Percentiles rank a stretch among this genome's conserved stretches.
Conservation (phyloP, 257 asterid species). For the Solanum paucissectum region DNA sequence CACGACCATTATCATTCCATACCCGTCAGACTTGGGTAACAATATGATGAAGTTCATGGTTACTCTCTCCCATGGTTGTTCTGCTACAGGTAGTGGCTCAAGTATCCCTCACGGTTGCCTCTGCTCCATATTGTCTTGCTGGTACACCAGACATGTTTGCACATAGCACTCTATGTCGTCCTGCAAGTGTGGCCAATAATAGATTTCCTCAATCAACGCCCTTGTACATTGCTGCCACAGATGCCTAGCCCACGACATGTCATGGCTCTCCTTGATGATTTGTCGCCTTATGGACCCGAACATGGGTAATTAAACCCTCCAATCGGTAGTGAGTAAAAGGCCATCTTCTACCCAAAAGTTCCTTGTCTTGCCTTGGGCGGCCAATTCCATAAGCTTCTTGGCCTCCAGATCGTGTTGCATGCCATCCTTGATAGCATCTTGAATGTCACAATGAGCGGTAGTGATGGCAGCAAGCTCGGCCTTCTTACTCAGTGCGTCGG, state of each 20-base stretch:
- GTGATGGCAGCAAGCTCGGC: neutral
- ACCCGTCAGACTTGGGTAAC: neutral
- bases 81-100: neutral
- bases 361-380: neutral
- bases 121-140: neutral
- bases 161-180: no score
- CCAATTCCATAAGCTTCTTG: no score
- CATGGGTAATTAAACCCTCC: neutral
- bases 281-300: neutral
- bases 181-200: neutral
- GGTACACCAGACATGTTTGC: no score
- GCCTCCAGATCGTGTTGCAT: neutral
- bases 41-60: neutral
- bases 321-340: no score
- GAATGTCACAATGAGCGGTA: fast-evolving
- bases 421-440: no score
- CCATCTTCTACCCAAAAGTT: neutral
- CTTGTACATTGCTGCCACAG: neutral
- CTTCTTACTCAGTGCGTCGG: neutral
- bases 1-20: neutral
- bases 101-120: neutral
- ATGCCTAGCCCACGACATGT: fast-evolving
- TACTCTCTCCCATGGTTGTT: neutral
- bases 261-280: no score
- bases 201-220: neutral